Conservation (phyloP, 805 yeast species). For the Komagataella mondaviorum region DNA sequence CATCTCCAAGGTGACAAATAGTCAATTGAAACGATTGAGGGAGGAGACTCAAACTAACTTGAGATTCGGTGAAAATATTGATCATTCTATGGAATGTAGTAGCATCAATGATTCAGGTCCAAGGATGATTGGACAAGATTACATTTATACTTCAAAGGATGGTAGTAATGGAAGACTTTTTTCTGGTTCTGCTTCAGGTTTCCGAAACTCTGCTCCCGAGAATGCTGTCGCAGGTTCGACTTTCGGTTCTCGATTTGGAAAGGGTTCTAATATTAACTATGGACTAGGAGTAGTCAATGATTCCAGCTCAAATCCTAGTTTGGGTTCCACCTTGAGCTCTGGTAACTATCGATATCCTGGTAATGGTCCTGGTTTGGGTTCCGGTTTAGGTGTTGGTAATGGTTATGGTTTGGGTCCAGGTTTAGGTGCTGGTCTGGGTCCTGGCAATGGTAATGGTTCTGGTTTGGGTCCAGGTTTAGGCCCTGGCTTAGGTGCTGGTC, state of each 20-base stretch:
- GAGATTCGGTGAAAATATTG: not conserved
- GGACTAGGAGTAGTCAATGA: not conserved
- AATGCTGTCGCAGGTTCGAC: too few relatives aligned
- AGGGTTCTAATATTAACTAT: not conserved
- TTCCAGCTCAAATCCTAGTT: not conserved
- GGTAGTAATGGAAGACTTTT: not conserved
- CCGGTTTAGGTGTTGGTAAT: conserved; percentile 1
- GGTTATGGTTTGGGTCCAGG: not conserved
- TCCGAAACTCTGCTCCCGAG: too few relatives aligned
- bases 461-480: conserved; percentile 3
- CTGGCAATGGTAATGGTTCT: not conserved
- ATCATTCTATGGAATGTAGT: not conserved
- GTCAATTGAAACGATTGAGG: not conserved
- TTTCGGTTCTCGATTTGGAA: too few relatives aligned
- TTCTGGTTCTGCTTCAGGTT: too few relatives aligned
- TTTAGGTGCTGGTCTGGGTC: conserved; percentile 1
- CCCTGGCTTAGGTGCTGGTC: conserved; percentile 4
- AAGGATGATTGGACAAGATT: not conserved
- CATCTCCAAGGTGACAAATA: not conserved
- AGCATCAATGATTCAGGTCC: not conserved
- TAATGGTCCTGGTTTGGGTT: not conserved
- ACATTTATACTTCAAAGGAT: not conserved
- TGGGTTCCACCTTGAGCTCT: not conserved
- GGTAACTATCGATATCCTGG: not conserved
- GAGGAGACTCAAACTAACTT: not conserved